These are phyloP conservation scores for Gnomoniopsis smithogilvyi DNA, from an alignment of 2,329 filamentous ascomycete genomes.

Conservation along the genomic window DNA sequence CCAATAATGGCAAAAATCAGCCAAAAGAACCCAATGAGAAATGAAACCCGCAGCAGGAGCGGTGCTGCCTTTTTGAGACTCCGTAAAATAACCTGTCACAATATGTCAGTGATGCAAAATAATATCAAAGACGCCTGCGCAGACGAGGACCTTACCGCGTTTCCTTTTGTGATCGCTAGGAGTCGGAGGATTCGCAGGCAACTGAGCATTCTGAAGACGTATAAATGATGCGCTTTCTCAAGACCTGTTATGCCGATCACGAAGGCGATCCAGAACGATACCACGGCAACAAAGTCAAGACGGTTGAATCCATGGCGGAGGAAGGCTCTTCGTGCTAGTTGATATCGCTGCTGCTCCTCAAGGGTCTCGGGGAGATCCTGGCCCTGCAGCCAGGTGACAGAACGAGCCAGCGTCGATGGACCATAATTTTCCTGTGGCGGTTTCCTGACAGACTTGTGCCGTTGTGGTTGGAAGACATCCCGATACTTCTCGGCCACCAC, in stretches of 20 bases:
- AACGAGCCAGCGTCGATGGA: slow-evolving; percentile 67
- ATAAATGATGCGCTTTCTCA: slow-evolving; percentile 69
- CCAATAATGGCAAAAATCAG: slow-evolving; percentile 94
- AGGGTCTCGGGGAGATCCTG: slow-evolving; percentile 58
- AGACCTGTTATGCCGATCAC: slow-evolving; percentile 65
- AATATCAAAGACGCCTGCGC: background rate
- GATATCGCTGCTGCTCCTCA: slow-evolving; percentile 76
- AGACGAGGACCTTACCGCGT: slow-evolving; percentile 60
- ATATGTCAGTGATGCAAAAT: background rate
- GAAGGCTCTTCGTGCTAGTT: slow-evolving; percentile 88
- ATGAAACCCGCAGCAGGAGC: slow-evolving; percentile 85
- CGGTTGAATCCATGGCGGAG: slow-evolving; percentile 94
- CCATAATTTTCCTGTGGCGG: slow-evolving; percentile 42
- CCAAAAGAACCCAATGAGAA: slow-evolving; percentile 97
- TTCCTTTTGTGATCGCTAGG: slow-evolving; percentile 89
- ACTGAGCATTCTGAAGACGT: slow-evolving; percentile 94
- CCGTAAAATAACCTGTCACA: slow-evolving; percentile 74
- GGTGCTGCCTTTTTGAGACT: slow-evolving; percentile 96
- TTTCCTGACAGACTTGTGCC: slow-evolving; percentile 63
- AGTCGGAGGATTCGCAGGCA: slow-evolving; percentile 89
- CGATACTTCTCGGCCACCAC: slow-evolving; percentile 74
- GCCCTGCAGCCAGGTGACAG: slow-evolving; percentile 73
- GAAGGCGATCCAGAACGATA: slow-evolving; percentile 95
- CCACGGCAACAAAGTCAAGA: slow-evolving; percentile 87
- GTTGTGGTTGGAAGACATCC: slow-evolving; percentile 76